Evolutionary conservation across 2,329 filamentous ascomycete species (phyloP).

Genomic region (Periglandula ipomoeae): DNA sequence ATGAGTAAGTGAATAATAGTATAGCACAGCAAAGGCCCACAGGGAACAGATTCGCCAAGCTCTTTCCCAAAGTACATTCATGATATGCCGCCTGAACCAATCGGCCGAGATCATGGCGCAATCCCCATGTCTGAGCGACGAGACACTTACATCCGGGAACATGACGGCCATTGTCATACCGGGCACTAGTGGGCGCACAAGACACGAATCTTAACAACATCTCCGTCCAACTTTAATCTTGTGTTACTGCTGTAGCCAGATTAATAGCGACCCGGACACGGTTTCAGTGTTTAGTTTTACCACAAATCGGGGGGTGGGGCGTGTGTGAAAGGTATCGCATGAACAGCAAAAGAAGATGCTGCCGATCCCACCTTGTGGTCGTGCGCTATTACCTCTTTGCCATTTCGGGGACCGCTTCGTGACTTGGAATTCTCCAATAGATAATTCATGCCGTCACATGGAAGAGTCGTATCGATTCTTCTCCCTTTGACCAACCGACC

Average conservation of each 20-base stretch:
- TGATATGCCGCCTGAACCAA: background rate
- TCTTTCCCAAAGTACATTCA: no score
- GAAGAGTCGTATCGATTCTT: no score
- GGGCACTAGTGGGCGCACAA: background rate
- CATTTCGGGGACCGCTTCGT: no score
- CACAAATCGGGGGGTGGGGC: background rate
- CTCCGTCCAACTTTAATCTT: background rate
- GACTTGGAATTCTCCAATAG: no score
- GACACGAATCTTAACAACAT: background rate
- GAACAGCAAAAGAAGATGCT: background rate
- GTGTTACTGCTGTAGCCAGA: background rate
- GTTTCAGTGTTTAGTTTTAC: background rate
- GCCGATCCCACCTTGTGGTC: background rate
- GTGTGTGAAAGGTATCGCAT: background rate
- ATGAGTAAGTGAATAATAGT: no score
- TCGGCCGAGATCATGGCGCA: background rate
- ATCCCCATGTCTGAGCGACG: background rate
- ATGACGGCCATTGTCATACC: background rate
- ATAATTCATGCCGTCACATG: no score
- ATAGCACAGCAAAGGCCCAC: no score
- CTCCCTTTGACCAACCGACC: no score
- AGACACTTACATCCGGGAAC: background rate
- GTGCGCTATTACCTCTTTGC: no score
- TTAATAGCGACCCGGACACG: background rate
- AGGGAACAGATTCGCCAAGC: no score